phyloP scores from a whole-genome alignment of 1,139 yeast species.

The Pichia sp. region DNA sequence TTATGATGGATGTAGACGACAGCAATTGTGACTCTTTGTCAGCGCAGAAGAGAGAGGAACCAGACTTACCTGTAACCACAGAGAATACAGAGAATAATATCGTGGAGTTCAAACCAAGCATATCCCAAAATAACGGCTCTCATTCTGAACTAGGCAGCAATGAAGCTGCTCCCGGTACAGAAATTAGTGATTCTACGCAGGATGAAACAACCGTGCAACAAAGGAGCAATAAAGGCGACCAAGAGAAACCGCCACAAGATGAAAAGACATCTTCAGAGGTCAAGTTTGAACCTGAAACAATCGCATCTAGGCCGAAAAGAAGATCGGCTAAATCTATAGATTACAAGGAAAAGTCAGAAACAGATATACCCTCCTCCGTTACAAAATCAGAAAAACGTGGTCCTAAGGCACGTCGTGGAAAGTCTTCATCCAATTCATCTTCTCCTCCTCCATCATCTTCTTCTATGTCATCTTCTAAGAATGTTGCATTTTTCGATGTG shows the following conservation, averaged over 20 bases:
- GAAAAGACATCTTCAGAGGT: background rate
- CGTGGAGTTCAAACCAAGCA: background rate
- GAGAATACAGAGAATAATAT: background rate
- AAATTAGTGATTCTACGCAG: background rate
- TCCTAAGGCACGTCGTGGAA: constrained; percentile 11
- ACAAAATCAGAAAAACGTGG: constrained; percentile 3
- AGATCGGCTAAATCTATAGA: constrained; percentile 29
- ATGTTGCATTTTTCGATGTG: constrained; percentile 21
- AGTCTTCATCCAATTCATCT: constrained; percentile 7
- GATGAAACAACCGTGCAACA: background rate
- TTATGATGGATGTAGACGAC: background rate
- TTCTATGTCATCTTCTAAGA: background rate
- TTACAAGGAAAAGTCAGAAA: constrained; percentile 31
- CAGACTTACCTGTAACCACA: background rate
- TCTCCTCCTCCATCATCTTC: constrained; percentile 10
- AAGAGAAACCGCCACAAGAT: background rate
- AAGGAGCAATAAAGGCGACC: background rate
- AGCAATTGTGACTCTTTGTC: background rate
- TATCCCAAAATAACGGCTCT: background rate
- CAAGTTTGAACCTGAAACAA: background rate
- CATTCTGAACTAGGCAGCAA: background rate
- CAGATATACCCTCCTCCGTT: constrained; percentile 19
- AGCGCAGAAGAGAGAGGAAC: background rate
- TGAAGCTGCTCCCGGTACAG: background rate
- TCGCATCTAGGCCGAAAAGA: constrained; percentile 28